A percentile compares a stretch with the other conserved stretches of the same genome.
These are phyloP conservation scores for Leishmania mexicana DNA, from an alignment of 208 protist species.

Conservation along the genomic window DNA sequence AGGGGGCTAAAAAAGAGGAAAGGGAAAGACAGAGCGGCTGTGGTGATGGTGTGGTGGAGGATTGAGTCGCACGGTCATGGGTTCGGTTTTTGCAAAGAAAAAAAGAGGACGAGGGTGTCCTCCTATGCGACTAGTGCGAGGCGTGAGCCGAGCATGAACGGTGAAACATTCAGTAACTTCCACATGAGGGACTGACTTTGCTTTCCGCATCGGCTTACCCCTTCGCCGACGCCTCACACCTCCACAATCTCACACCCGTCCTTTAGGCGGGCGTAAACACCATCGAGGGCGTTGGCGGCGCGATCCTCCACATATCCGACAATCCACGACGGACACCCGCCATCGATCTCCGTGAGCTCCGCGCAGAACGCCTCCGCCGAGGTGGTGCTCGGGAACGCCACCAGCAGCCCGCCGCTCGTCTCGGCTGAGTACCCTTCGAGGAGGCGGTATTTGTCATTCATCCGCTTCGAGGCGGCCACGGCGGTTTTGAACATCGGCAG, in stretches of 20 bases:
- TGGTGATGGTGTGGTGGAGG: not conserved
- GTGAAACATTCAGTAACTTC: not conserved
- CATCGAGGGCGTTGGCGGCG: slow-evolving; percentile 14
- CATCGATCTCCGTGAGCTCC: slow-evolving; percentile 77
- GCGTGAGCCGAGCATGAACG: no score
- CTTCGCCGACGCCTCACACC: slow-evolving; percentile 24
- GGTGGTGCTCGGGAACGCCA: slow-evolving; percentile 60
- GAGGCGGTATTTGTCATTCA: slow-evolving; percentile 88
- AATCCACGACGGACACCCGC: slow-evolving; percentile 79
- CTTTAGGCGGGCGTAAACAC: slow-evolving; percentile 48
- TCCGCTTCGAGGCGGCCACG: slow-evolving; percentile 73
- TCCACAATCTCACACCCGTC: slow-evolving; percentile 71
- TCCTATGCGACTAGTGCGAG: not conserved
- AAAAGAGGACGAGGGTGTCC: not conserved
- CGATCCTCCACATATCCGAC: slow-evolving; percentile 72
- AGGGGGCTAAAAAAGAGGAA: not conserved
- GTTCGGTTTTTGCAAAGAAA: not conserved
- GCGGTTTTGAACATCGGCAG: slow-evolving; percentile 91
- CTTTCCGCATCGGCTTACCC: not conserved
- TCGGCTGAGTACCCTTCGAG: slow-evolving; percentile 92
- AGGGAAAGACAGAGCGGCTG: not conserved
- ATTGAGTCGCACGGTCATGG: not conserved
- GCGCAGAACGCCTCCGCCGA: slow-evolving; percentile 71
- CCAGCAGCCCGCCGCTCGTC: slow-evolving; percentile 95
- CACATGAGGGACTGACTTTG: not conserved